Evolutionary conservation across 2,329 filamentous ascomycete species (phyloP), one percentile per base, ranked within the genome.

Genomic region (Didymella arachidicola): DNA sequence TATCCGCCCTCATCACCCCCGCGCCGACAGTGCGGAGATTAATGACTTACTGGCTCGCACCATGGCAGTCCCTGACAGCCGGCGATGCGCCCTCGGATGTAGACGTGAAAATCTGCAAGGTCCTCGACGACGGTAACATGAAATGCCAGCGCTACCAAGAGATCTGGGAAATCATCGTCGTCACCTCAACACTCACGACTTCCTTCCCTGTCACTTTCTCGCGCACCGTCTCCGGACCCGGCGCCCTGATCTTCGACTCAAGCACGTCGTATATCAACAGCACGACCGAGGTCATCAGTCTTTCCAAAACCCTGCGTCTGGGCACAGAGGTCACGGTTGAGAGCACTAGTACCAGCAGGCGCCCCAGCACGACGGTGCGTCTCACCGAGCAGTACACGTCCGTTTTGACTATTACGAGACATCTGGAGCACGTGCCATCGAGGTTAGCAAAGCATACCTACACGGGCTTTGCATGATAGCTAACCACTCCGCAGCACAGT

Each of bases 21-120:
- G 68, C 72, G 2, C 78, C 78, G 2, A 75, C 70, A 1, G 66
- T 81, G 25, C 73, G 77, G 53, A 72, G 69, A 0, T 64, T 79
- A 29, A 79, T 77, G 48, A 81, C 79, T 3, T 81, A 78, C 72
- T 80, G 76, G 66, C 62, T 80, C 30, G 79, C 79, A 0, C 76
- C 78, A 1, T 82, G 79, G 79, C 72, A 79, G 56, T 72, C 77
- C 1, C 63, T 81, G 36, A 79, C 79, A 0, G 71, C 72, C 6
- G 79, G 77, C 14, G 68, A 70, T 0, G 64, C 70, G 2, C 79
- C 80, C 3, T 67, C 70, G 1, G 74, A 80, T 41, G 76, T 81
- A 19, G 75, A 77, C 32, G 71, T 77, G 39, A 79, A 79, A 57
- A 71, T 81, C 39, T 81, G 79, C 69, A 74, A 71, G 1, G 66